Evolutionary conservation across 805 yeast genomes (phyloP).

Genomic region (Pichia rugopelliculosa): DNA sequence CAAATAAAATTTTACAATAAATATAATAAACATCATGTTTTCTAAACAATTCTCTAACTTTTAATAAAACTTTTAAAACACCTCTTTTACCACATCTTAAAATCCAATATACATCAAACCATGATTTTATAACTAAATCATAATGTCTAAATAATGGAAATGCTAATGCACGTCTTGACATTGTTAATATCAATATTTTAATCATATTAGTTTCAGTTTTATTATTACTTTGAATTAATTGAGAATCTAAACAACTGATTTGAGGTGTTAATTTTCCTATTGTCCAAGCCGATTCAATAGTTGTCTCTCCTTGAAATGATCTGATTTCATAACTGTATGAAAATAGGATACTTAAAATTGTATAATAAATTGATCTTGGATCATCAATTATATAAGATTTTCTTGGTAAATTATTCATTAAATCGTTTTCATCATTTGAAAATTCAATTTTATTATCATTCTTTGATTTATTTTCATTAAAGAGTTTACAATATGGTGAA

Average conservation of each 20-base stretch:
- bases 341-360: constrained; percentile 61
- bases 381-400: constrained; percentile 51
- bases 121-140: constrained; percentile 48
- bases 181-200: constrained; percentile 48
- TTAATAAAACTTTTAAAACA: constrained; percentile 53
- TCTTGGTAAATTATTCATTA: constrained; percentile 62
- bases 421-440: constrained; percentile 52
- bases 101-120: constrained; percentile 67
- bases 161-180: constrained; percentile 64
- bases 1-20: constrained; percentile 67
- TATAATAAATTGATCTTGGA: constrained; percentile 49
- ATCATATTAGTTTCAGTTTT: constrained; percentile 33
- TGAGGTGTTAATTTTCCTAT: constrained; percentile 84
- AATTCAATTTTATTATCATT: constrained; percentile 42
- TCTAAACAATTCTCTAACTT: constrained; percentile 64
- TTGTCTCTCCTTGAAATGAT: constrained; percentile 62
- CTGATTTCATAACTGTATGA: constrained; percentile 70
- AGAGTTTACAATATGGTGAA: constrained; percentile 38
- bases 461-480: constrained; percentile 26
- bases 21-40: constrained; percentile 80
- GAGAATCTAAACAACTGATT: constrained; percentile 61
- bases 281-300: constrained; percentile 89
- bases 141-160: constrained; percentile 77
- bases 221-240: constrained; percentile 34
- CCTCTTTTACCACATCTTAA: constrained; percentile 64